phyloP scores from a whole-genome alignment of 2,329 filamentous ascomycete genomes.

The Rhytidhysteron rufulum region DNA sequence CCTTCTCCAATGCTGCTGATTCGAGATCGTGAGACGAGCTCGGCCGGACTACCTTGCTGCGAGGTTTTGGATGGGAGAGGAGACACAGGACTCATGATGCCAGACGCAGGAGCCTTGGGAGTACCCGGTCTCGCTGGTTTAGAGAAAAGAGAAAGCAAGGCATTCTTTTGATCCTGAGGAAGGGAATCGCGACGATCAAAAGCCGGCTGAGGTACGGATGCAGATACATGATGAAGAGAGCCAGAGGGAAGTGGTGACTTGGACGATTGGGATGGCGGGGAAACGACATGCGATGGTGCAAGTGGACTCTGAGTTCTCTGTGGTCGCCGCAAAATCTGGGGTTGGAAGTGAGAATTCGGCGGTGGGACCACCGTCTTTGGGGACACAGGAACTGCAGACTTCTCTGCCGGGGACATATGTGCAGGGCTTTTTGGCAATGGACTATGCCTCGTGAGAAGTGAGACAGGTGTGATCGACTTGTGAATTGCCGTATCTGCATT shows the following conservation, averaged over 20 bases:
- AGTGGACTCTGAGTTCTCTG: constrained; percentile 4
- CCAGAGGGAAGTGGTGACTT: constrained; percentile 6
- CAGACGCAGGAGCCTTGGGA: constrained; percentile 28
- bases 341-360: constrained; percentile 21
- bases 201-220: neutral
- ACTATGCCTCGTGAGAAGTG: neutral
- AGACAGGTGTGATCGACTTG: constrained; percentile 7
- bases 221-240: constrained; percentile 4
- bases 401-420: constrained; percentile 1
- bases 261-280: neutral
- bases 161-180: constrained; percentile 28
- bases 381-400: constrained; percentile 4
- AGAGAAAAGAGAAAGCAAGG: constrained; percentile 34
- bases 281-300: neutral
- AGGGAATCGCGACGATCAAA: constrained; percentile 26
- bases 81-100: constrained; percentile 35
- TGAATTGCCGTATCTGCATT: constrained; percentile 1
- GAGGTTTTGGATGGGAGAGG: constrained; percentile 28
- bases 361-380: neutral
- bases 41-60: constrained; percentile 22
- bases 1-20: constrained; percentile 32
- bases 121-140: constrained; percentile 13
- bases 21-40: constrained; percentile 23
- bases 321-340: constrained; percentile 33
- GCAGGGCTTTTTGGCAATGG: neutral